These are phyloP conservation scores for Peniophora sp. DNA, from an alignment of 1,284 basidiomycete species.

Conservation along the genomic window DNA sequence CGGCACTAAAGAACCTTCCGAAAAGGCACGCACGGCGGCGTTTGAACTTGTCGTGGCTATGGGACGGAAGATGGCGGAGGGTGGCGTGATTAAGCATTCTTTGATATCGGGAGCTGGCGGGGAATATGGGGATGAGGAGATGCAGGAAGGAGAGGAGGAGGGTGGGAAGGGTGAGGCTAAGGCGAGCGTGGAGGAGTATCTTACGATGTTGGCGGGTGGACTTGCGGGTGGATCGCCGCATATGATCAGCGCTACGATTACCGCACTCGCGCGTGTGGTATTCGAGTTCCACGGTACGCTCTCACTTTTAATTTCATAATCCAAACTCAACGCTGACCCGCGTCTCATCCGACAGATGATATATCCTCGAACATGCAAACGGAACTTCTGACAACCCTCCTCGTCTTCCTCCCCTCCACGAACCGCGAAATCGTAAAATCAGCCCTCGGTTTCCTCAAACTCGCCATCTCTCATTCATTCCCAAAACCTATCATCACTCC, in stretches of 20 bases:
- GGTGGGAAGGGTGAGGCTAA: conserved; percentile 57
- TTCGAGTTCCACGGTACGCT: conserved; percentile 90
- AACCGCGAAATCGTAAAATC: conserved; percentile 99
- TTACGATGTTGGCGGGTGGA: conserved; percentile 97
- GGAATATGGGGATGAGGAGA: conserved; percentile 51
- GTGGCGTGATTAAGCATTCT: conserved; percentile 83
- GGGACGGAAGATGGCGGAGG: conserved; percentile 87
- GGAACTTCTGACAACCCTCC: conserved; percentile 82
- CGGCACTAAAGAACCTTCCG: conserved; percentile 97
- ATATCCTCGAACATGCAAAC: conserved; percentile 74
- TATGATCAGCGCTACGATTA: conserved; percentile 97
- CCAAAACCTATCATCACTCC: conserved; percentile 64
- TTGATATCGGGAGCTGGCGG: conserved; percentile 71
- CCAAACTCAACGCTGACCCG: conserved; percentile 37
- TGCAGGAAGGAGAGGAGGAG: conserved; percentile 57
- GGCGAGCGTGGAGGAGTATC: conserved; percentile 86
- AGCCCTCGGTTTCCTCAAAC: conserved; percentile 91
- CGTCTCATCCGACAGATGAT: no score
- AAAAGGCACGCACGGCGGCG: conserved; percentile 83
- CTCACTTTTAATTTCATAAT: not conserved
- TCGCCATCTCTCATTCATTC: conserved; percentile 77
- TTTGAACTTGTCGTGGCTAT: conserved; percentile 90
- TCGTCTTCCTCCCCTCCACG: conserved; percentile 86
- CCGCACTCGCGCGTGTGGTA: conserved; percentile 86
- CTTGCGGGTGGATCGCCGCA: conserved; percentile 91